Percentiles rank a stretch among this genome's conserved stretches.
Evolutionary conservation across 257 asterid species (phyloP).

Genomic region (Solanum virginianum): DNA sequence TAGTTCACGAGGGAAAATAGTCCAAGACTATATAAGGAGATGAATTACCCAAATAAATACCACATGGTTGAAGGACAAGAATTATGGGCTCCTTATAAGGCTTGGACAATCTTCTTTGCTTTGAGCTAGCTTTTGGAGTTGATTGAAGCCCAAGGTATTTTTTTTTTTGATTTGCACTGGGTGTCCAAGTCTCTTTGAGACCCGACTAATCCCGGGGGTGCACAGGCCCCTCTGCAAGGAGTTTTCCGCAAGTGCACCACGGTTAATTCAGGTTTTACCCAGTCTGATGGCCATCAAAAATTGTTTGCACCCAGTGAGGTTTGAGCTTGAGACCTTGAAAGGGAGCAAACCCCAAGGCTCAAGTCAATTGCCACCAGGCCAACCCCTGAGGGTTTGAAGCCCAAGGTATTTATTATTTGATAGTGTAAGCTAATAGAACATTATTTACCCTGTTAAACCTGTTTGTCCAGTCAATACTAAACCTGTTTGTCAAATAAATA

Average conservation of each 20-base stretch:
- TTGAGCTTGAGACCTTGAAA: no score
- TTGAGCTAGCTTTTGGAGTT: background rate
- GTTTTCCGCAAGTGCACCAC: no score
- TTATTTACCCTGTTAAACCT: background rate
- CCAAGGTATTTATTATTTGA: background rate
- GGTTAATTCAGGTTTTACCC: no score
- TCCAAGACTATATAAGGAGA: background rate
- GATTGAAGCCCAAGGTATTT: background rate
- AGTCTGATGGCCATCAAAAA: no score
- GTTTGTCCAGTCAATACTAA: background rate
- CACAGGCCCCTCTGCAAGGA: no score
- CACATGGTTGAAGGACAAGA: background rate
- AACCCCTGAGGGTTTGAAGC: background rate
- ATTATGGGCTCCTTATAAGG: background rate
- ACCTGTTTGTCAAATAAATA: background rate
- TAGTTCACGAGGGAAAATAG: background rate
- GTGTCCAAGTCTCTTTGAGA: no score
- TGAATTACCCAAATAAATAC: background rate
- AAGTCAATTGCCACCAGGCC: no score
- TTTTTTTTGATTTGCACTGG: no score
- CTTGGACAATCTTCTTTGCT: background rate
- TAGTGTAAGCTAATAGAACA: background rate
- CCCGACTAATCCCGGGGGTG: no score
- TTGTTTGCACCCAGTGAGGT: no score
- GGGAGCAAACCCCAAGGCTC: no score